Percentiles rank a stretch among this genome's conserved stretches.
phyloP scores from a whole-genome alignment of 768 basidiomycete species.

The Pisolithus sp. region DNA sequence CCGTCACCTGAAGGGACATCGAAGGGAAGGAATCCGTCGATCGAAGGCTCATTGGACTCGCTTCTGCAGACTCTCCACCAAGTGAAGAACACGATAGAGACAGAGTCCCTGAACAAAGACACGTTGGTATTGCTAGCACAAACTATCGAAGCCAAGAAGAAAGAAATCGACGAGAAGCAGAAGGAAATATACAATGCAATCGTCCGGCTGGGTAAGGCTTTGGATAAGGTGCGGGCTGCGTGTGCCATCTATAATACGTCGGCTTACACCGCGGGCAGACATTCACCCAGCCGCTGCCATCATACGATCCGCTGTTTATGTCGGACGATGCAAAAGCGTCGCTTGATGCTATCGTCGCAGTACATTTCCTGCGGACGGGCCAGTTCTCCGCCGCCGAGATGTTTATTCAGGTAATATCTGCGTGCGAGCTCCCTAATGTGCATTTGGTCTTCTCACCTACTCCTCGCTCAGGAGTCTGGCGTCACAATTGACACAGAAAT shows the following conservation, averaged over 20 bases:
- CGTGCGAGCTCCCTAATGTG: background rate
- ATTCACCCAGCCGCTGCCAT: constrained; percentile 54
- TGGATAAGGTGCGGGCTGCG: constrained; percentile 72
- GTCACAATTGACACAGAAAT: constrained; percentile 48
- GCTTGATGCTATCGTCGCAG: constrained; percentile 62
- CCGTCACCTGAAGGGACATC: constrained; percentile 40
- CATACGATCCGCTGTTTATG: constrained; percentile 61
- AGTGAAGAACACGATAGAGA: constrained; percentile 46
- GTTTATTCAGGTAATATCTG: constrained; percentile 53
- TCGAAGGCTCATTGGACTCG: constrained; percentile 56
- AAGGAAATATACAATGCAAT: constrained; percentile 82
- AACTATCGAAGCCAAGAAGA: constrained; percentile 66
- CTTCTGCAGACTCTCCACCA: constrained; percentile 53
- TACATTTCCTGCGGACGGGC: constrained; percentile 76
- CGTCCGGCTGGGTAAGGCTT: constrained; percentile 70
- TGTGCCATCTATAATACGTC: background rate
- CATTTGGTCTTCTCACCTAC: background rate
- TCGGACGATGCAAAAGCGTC: constrained; percentile 53
- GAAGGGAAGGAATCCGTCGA: constrained; percentile 49
- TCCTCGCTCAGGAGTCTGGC: constrained; percentile 52
- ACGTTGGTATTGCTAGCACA: constrained; percentile 46
- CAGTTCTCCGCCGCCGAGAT: constrained; percentile 72
- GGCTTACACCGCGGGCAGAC: constrained; percentile 34
- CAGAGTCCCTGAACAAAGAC: constrained; percentile 43
- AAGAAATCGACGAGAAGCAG: constrained; percentile 79